These are phyloP conservation scores for Citrullus amarus DNA, from an alignment of 306 rosid species.

Conservation along the genomic window DNA sequence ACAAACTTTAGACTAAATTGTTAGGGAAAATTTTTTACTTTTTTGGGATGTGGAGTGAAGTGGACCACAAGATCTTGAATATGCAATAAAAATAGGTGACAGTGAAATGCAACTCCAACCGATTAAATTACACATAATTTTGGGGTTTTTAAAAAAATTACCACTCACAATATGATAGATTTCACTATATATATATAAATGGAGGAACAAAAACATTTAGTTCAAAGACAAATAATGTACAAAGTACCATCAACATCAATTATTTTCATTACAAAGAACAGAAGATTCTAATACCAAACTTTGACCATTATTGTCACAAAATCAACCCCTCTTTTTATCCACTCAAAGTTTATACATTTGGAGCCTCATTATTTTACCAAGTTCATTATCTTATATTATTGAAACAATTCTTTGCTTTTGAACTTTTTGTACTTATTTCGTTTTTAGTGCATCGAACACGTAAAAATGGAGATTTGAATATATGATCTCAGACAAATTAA, in stretches of 20 bases:
- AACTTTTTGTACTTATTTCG: too few relatives aligned
- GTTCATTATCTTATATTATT: neutral
- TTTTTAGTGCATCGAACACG: too few relatives aligned
- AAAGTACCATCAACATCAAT: neutral
- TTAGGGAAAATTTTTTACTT: neutral
- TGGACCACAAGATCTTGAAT: neutral
- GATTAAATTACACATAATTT: neutral
- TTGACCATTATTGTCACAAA: neutral
- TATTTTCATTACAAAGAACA: neutral
- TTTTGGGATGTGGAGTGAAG: neutral
- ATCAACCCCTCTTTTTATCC: neutral
- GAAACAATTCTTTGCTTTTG: neutral
- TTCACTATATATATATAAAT: too few relatives aligned
- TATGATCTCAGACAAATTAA: too few relatives aligned
- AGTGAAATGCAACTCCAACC: constrained; percentile 2
- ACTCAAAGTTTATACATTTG: neutral
- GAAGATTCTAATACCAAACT: constrained; percentile 6
- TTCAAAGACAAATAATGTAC: neutral
- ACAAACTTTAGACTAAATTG: too few relatives aligned
- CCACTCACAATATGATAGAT: neutral
- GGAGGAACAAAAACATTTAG: neutral
- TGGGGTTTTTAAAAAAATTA: neutral
- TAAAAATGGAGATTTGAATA: too few relatives aligned
- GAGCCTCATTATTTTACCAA: neutral
- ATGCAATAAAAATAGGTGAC: neutral